Percentiles rank a stretch among this genome's conserved stretches.
Evolutionary conservation across 2,329 filamentous ascomycete genomes (phyloP).

Genomic region (Orbilia oligospora): DNA sequence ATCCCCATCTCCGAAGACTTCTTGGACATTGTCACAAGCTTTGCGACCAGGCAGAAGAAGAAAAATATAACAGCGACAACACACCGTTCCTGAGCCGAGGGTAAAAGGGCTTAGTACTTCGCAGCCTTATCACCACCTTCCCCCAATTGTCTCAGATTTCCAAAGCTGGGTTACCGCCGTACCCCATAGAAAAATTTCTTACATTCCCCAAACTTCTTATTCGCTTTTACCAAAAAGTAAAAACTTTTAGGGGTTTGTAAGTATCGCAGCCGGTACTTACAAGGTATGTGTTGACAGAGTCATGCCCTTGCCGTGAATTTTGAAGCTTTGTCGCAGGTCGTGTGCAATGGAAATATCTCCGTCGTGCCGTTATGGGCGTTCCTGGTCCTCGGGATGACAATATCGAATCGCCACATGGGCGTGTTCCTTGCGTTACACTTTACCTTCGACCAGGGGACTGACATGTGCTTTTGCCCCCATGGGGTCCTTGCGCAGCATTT

Average conservation of each 20-base stretch:
- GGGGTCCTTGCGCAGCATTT: constrained; percentile 31
- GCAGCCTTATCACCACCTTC: constrained; percentile 49
- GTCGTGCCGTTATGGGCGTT: constrained; percentile 45
- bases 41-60: background rate
- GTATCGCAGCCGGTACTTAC: constrained; percentile 47
- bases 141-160: constrained; percentile 47
- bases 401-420: constrained; percentile 45
- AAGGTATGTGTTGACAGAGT: constrained; percentile 35
- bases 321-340: constrained; percentile 13
- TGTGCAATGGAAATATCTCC: constrained; percentile 45
- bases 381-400: constrained; percentile 47
- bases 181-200: constrained; percentile 16
- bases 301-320: constrained; percentile 6
- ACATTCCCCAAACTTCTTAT: constrained; percentile 9
- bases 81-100: constrained; percentile 32
- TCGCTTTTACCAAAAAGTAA: constrained; percentile 3
- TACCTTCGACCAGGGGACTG: constrained; percentile 17
- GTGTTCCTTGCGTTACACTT: constrained; percentile 20
- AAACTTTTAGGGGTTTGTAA: constrained; percentile 36
- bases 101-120: constrained; percentile 12
- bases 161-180: constrained; percentile 22
- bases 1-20: constrained; percentile 16
- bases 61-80: constrained; percentile 36
- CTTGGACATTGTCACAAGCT: constrained; percentile 43
- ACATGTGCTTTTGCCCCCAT: constrained; percentile 30